A percentile compares a stretch with the other conserved stretches of the same genome.
Conservation (phyloP, 306 rosid species). For the Acacia acuminata region DNA sequence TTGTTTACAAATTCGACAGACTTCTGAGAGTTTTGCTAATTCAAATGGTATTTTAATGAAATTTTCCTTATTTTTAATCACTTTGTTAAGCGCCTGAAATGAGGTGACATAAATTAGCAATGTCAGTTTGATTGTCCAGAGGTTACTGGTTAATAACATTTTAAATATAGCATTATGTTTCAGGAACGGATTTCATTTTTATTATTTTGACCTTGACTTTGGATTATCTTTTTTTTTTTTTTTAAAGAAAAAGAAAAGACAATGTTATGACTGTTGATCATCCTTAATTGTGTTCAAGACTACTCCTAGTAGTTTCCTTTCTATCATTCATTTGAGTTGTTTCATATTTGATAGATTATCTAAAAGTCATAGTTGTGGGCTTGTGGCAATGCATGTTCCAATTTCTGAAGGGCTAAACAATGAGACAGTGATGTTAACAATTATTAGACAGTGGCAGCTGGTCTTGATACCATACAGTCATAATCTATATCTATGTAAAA, state of each 20-base stretch:
- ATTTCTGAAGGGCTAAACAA: too few relatives aligned
- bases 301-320: background rate
- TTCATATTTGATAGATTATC: background rate
- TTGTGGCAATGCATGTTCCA: background rate
- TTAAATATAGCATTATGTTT: background rate
- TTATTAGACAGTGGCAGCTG: too few relatives aligned
- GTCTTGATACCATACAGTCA: too few relatives aligned
- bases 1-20: too few relatives aligned
- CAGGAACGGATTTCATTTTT: background rate
- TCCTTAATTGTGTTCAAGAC: background rate
- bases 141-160: too few relatives aligned
- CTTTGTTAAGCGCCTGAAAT: background rate
- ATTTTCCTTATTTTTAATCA: background rate
- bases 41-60: too few relatives aligned
- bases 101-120: background rate
- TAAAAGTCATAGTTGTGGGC: background rate
- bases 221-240: background rate
- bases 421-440: too few relatives aligned
- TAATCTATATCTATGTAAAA: too few relatives aligned
- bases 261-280: background rate
- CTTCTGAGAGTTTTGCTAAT: too few relatives aligned
- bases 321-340: background rate
- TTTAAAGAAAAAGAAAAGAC: background rate
- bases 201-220: background rate
- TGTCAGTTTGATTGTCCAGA: background rate